These are phyloP conservation scores for Dictyostelium firmibasis DNA, from an alignment of 78 protist species.

Conservation along the genomic window DNA sequence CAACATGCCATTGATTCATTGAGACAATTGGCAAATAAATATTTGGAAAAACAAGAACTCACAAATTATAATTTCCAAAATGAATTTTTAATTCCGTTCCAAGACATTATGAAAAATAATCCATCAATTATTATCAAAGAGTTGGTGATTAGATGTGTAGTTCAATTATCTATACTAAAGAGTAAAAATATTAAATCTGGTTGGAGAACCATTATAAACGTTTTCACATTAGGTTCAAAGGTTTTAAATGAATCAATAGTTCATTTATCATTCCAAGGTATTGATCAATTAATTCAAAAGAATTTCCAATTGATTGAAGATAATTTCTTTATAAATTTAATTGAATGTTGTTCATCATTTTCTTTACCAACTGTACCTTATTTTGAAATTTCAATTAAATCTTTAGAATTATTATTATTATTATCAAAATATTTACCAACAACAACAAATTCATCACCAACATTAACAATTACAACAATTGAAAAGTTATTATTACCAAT, in stretches of 20 bases:
- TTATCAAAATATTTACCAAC: background rate
- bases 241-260: slow-evolving; percentile 47
- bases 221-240: slow-evolving; percentile 54
- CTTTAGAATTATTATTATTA: background rate
- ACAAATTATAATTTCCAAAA: slow-evolving; percentile 95
- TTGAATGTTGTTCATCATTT: slow-evolving; percentile 45
- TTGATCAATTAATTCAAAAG: slow-evolving; percentile 24
- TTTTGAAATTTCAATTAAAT: background rate
- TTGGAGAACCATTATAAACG: slow-evolving; percentile 94
- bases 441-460: background rate
- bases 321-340: slow-evolving; percentile 84
- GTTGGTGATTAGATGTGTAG: slow-evolving; percentile 60
- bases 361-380: slow-evolving; percentile 18
- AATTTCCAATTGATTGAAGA: slow-evolving; percentile 50
- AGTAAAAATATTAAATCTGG: slow-evolving; percentile 92
- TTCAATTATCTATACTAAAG: slow-evolving; percentile 25
- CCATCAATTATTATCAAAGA: slow-evolving; percentile 28
- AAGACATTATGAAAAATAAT: slow-evolving; percentile 75
- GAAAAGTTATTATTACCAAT: slow-evolving; percentile 28
- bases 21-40: slow-evolving; percentile 96
- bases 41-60: slow-evolving; percentile 94
- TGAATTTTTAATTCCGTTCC: slow-evolving; percentile 97
- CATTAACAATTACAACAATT: background rate
- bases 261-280: slow-evolving; percentile 77
- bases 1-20: slow-evolving; percentile 96